Evolutionary conservation across 768 basidiomycete genomes (phyloP).

Genomic region (Psilocybe cubensis): DNA sequence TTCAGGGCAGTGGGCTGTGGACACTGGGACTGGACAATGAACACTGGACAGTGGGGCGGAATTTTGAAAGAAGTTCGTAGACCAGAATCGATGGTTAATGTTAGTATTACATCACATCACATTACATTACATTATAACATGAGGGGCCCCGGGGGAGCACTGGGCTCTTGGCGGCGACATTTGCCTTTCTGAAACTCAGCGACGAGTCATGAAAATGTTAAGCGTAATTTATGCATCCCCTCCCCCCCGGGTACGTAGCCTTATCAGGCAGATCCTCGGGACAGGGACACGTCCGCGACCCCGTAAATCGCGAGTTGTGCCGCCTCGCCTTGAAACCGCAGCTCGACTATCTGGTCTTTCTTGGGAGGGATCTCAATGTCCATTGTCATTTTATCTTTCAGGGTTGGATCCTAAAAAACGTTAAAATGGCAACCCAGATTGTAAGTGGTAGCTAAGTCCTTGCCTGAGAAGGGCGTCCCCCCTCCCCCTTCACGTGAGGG

Average conservation of each 20-base stretch:
- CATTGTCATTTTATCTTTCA: background rate
- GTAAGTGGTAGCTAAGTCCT: background rate
- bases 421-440: background rate
- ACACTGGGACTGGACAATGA: no score
- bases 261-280: background rate
- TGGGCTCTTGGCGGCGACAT: background rate
- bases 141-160: background rate
- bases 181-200: background rate
- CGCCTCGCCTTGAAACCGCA: background rate
- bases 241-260: no score
- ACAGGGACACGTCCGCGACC: background rate
- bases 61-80: background rate
- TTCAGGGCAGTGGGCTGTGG: no score
- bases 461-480: background rate
- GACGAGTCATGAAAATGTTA: no score
- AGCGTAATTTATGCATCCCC: no score
- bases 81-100: background rate
- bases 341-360: background rate
- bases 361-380: background rate
- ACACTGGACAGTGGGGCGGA: no score
- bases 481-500: slow-evolving; percentile 8
- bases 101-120: no score
- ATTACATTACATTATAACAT: background rate
- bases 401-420: background rate
- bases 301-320: background rate